phyloP scores from a whole-genome alignment of 495 filamentous ascomycete genomes.

The Neurospora hispaniola region DNA sequence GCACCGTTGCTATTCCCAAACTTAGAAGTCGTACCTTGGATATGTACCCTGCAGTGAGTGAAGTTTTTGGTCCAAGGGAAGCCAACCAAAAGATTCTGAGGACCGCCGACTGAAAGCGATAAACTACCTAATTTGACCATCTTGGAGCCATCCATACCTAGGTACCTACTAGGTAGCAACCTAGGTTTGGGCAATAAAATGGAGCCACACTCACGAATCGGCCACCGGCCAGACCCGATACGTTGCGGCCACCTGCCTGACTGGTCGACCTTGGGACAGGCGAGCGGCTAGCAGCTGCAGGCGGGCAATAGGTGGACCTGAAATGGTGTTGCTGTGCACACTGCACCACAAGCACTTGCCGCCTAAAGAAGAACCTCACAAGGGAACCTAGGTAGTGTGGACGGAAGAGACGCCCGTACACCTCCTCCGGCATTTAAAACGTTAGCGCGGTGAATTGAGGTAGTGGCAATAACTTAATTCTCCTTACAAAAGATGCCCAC shows the following conservation, averaged over 20 bases:
- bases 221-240: not conserved
- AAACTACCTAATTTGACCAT: not conserved
- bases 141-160: not conserved
- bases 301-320: not conserved
- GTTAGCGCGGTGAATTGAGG: too few relatives aligned
- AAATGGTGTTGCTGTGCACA: not conserved
- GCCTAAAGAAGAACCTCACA: not conserved
- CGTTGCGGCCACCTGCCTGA: not conserved
- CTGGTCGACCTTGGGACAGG: constrained; percentile 3
- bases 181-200: not conserved
- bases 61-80: not conserved
- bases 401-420: not conserved
- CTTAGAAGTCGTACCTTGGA: not conserved
- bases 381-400: not conserved
- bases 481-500: too few relatives aligned
- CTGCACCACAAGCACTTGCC: not conserved
- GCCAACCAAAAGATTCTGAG: not conserved
- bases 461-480: too few relatives aligned
- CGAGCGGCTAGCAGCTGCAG: constrained; percentile 11
- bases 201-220: not conserved
- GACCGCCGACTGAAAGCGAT: not conserved
- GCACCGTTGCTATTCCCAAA: not conserved
- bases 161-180: not conserved
- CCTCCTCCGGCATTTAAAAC: too few relatives aligned
- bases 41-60: not conserved